These are phyloP conservation scores for Volvox reticuliferus DNA, from an alignment of 139 green algal species.

Conservation along the genomic window DNA sequence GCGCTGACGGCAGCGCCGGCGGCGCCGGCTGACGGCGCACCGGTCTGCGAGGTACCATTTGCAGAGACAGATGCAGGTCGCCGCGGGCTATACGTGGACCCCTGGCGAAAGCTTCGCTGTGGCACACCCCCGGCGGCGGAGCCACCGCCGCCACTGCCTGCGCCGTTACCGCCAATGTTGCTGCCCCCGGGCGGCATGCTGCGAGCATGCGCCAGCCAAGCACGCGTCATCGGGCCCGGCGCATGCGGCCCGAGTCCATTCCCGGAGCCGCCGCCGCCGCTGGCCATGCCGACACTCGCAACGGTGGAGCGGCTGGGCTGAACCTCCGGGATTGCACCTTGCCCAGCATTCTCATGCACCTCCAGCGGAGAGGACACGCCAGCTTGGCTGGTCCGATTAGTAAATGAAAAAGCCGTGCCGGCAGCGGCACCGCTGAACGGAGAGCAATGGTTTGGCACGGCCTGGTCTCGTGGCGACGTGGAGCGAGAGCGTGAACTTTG, in stretches of 20 bases:
- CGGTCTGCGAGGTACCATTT: background rate
- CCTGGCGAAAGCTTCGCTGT: background rate
- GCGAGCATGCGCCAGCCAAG: background rate
- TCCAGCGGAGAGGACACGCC: no score
- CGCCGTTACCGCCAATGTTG: background rate
- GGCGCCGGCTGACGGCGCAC: background rate
- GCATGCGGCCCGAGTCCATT: background rate
- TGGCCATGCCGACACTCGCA: background rate
- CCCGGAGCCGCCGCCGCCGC: background rate
- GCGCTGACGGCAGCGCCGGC: background rate
- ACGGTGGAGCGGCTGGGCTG: background rate
- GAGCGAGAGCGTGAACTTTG: background rate
- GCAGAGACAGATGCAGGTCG: background rate
- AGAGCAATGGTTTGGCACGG: no score
- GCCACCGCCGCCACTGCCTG: background rate
- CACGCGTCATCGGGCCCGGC: slow-evolving; percentile 2
- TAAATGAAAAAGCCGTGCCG: background rate
- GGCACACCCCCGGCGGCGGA: background rate
- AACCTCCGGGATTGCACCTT: background rate
- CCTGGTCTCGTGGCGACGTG: background rate
- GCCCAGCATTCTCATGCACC: no score
- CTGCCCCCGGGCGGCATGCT: background rate
- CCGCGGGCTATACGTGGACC: background rate
- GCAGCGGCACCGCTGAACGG: background rate
- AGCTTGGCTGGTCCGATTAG: no score